Conservation (phyloP, 768 basidiomycete species). For the Tulasnella sp. region DNA sequence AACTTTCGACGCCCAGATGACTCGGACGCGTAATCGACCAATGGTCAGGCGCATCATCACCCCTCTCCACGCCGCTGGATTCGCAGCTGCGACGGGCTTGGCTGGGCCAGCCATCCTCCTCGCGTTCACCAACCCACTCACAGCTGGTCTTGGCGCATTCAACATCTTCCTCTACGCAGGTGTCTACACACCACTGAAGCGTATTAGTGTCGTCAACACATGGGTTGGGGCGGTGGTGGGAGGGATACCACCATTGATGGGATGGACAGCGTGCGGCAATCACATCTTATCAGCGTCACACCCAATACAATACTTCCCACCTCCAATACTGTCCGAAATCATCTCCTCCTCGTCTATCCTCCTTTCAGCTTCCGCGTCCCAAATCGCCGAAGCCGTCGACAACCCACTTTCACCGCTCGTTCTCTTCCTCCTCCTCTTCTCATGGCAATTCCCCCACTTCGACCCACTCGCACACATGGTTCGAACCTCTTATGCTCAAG, state of each 20-base stretch:
- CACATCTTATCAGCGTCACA: slow-evolving; percentile 55
- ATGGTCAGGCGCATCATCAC: slow-evolving; percentile 77
- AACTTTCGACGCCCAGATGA: slow-evolving; percentile 95
- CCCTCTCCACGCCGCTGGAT: slow-evolving; percentile 71
- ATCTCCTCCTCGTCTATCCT: slow-evolving; percentile 22
- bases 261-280: slow-evolving; percentile 93
- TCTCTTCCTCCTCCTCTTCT: slow-evolving; percentile 76
- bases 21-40: slow-evolving; percentile 76
- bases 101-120: slow-evolving; percentile 69
- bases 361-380: slow-evolving; percentile 27
- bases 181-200: slow-evolving; percentile 85
- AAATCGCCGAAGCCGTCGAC: slow-evolving; percentile 36
- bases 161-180: slow-evolving; percentile 89
- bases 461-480: slow-evolving; percentile 84
- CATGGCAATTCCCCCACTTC: slow-evolving; percentile 99
- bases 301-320: slow-evolving; percentile 50
- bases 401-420: slow-evolving; percentile 74
- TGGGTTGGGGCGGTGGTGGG: slow-evolving; percentile 95
- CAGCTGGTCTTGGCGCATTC: slow-evolving; percentile 67
- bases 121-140: slow-evolving; percentile 74
- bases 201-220: slow-evolving; percentile 71
- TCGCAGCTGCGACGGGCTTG: slow-evolving; percentile 65
- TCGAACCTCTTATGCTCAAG: slow-evolving; percentile 80
- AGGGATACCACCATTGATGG: slow-evolving; percentile 89
- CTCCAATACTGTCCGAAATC: slow-evolving; percentile 38